A percentile compares a stretch with the other conserved stretches of the same genome.
Evolutionary conservation across 192 early-diverging fungal species (phyloP).

Genomic region (Chytriomyces hyalinus): DNA sequence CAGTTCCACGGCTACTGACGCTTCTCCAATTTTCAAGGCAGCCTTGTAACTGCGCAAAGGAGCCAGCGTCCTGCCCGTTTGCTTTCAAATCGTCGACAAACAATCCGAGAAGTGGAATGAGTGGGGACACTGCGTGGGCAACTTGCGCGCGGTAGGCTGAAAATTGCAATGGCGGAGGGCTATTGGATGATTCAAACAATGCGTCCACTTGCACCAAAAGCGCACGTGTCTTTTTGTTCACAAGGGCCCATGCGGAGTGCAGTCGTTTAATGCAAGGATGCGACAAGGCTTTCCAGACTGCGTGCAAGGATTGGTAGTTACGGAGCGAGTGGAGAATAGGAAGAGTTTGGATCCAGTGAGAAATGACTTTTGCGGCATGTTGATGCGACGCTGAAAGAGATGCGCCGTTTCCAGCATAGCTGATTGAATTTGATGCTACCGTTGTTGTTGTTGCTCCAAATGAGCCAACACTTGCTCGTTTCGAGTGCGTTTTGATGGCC

Average conservation of each 20-base stretch:
- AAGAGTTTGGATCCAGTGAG: constrained; percentile 28
- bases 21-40: constrained; percentile 17
- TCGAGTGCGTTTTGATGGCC: background rate
- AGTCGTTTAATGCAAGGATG: constrained; percentile 16
- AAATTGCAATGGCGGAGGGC: background rate
- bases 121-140: background rate
- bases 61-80: background rate
- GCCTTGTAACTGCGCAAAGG: constrained; percentile 22
- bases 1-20: background rate
- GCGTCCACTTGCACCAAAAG: background rate
- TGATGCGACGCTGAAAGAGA: background rate
- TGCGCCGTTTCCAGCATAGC: background rate
- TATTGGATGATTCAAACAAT: background rate
- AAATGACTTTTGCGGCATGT: background rate
- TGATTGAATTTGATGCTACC: no score
- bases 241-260: background rate
- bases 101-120: constrained; percentile 15
- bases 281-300: background rate
- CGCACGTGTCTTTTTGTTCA: background rate
- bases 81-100: constrained; percentile 23
- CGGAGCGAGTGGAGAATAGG: background rate
- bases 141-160: background rate
- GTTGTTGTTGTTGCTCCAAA: background rate
- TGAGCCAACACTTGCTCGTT: background rate
- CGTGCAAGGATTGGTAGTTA: constrained; percentile 27